A percentile compares a stretch with the other conserved stretches of the same genome.
Conservation (phyloP, 1,284 basidiomycete species). For the Exobasidium cylindrosporum region DNA sequence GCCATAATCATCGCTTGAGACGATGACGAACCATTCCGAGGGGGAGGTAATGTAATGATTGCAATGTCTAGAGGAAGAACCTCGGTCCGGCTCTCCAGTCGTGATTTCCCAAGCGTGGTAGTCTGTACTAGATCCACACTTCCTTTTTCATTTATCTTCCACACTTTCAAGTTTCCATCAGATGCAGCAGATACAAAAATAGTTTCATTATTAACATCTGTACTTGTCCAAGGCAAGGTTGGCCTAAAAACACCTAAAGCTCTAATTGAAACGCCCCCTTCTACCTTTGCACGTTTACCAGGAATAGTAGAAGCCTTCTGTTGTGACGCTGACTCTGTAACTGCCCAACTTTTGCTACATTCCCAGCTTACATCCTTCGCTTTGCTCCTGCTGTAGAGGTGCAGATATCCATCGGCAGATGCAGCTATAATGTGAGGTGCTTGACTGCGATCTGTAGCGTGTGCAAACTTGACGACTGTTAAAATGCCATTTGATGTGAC, state of each 20-base stretch:
- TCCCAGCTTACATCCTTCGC: not conserved
- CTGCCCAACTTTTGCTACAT: not conserved
- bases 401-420: not conserved
- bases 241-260: constrained; percentile 38
- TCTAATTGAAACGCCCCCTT: constrained; percentile 5
- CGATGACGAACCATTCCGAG: not conserved
- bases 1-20: constrained; percentile 28
- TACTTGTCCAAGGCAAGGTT: not conserved
- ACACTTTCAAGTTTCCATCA: constrained; percentile 39
- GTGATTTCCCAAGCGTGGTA: constrained; percentile 11
- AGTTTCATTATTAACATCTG: not conserved
- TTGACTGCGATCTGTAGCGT: constrained; percentile 13
- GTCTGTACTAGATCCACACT: constrained; percentile 25
- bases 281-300: not conserved
- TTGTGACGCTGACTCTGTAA: not conserved
- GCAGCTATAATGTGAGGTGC: constrained; percentile 7
- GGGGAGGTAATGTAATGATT: constrained; percentile 16
- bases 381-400: not conserved
- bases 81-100: constrained; percentile 23
- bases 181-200: constrained; percentile 42
- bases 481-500: constrained; percentile 27
- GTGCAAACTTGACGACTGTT: constrained; percentile 36
- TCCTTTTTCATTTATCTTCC: constrained; percentile 14
- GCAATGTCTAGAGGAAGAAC: constrained; percentile 47
- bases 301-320: not conserved